Percentiles rank a stretch among this genome's conserved stretches.
phyloP scores from a whole-genome alignment of 1,284 basidiomycete genomes.

The Trichosporon sp. region DNA sequence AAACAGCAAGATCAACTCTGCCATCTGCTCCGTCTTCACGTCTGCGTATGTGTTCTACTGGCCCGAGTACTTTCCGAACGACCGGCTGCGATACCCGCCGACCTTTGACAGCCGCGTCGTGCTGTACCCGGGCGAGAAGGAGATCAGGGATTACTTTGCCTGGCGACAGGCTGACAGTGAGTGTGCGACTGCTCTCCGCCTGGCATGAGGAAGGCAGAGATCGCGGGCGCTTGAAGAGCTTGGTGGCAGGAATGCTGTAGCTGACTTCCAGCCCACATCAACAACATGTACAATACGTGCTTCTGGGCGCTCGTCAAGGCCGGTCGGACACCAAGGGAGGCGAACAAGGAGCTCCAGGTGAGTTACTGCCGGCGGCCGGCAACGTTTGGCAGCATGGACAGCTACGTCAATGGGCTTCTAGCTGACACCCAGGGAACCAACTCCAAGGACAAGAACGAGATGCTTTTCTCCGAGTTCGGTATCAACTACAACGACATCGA shows the following conservation, averaged over 20 bases:
- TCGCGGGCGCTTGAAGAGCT: no score
- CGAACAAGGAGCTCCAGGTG: conserved; percentile 76
- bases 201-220: no score
- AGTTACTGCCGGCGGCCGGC: no score
- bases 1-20: conserved; percentile 79
- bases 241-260: neutral
- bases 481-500: conserved; percentile 86
- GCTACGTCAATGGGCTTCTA: neutral
- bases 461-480: conserved; percentile 76
- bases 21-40: conserved; percentile 88
- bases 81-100: conserved; percentile 74
- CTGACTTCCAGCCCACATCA: conserved; percentile 78
- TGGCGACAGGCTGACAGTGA: conserved; percentile 95
- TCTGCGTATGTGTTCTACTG: conserved; percentile 88
- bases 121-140: conserved; percentile 72
- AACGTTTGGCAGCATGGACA: no score
- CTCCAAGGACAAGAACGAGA: conserved; percentile 87
- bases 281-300: conserved; percentile 93
- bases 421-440: conserved; percentile 70
- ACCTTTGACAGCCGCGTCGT: conserved; percentile 91
- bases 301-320: conserved; percentile 94
- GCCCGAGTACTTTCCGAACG: conserved; percentile 72
- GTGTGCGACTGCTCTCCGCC: conserved; percentile 46
- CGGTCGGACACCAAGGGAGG: conserved; percentile 73
- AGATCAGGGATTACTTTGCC: conserved; percentile 87